A percentile compares a stretch with the other conserved stretches of the same genome.
These are phyloP conservation scores for Beauveria medogensis DNA, from an alignment of 2,329 filamentous ascomycete genomes.

Conservation along the genomic window DNA sequence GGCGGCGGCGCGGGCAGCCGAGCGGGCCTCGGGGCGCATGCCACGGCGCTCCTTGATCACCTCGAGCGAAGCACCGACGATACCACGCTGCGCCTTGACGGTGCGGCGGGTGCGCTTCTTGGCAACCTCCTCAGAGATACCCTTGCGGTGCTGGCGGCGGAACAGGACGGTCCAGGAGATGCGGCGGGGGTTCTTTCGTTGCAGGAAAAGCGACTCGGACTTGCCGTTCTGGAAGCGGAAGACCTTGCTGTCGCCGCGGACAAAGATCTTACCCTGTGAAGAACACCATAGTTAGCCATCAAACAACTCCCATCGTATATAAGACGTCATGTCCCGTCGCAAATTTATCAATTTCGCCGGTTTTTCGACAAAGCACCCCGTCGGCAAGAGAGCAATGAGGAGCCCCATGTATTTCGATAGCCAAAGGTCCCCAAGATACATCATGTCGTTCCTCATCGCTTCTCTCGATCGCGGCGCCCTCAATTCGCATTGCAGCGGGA, in stretches of 20 bases:
- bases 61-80: constrained; percentile 98
- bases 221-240: constrained; percentile 99
- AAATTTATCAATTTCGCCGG: neutral
- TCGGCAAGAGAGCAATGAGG: neutral
- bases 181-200: constrained; percentile 99
- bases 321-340: neutral
- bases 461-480: constrained; percentile 4
- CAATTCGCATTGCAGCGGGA: constrained; percentile 1
- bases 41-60: constrained; percentile 98
- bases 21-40: constrained; percentile 90
- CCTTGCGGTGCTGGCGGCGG: constrained; percentile 99
- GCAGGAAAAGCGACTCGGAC: constrained; percentile 98
- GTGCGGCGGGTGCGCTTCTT: constrained; percentile 99
- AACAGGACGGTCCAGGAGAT: constrained; percentile 98
- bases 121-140: constrained; percentile 99
- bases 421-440: no score
- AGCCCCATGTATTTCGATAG: neutral
- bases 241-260: constrained; percentile 99
- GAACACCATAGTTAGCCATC: constrained; percentile 20
- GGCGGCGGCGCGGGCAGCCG: constrained; percentile 78
- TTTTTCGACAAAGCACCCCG: neutral
- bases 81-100: constrained; percentile 97
- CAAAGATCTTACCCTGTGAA: constrained; percentile 92
- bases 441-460: constrained; percentile 1
- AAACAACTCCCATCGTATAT: neutral